Conservation (phyloP, 2,329 filamentous ascomycete genomes). For the Graphilbum fragrans region DNA sequence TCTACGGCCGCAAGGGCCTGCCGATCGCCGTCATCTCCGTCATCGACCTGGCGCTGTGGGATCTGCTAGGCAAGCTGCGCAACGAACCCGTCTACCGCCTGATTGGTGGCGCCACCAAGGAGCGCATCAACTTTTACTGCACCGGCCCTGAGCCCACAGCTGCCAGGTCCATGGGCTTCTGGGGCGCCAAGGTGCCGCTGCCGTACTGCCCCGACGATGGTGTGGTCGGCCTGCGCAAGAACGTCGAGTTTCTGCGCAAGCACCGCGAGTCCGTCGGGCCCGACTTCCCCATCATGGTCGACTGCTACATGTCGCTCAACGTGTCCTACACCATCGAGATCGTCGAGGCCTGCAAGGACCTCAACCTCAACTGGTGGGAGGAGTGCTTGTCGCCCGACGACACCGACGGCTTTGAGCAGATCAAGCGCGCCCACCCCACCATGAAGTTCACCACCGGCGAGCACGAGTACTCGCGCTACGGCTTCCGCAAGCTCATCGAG, state of each 20-base stretch:
- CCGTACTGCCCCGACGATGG: conserved; percentile 87
- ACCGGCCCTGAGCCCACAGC: conserved; percentile 75
- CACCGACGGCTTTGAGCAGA: conserved; percentile 76
- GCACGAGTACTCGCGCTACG: conserved; percentile 89
- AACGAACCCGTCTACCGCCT: conserved; percentile 91
- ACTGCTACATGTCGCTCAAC: conserved; percentile 95
- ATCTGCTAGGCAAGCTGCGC: conserved; percentile 79
- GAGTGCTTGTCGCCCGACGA: conserved; percentile 88
- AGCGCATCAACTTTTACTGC: conserved; percentile 84
- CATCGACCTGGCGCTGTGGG: conserved; percentile 87
- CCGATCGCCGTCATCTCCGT: conserved; percentile 87
- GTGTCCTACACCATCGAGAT: conserved; percentile 88
- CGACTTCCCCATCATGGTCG: conserved; percentile 86
- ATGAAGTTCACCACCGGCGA: conserved; percentile 93
- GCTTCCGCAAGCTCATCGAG: conserved; percentile 89
- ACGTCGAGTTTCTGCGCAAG: conserved; percentile 76
- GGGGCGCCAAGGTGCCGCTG: conserved; percentile 78
- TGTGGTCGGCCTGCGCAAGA: conserved; percentile 69
- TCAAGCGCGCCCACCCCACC: conserved; percentile 82
- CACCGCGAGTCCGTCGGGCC: conserved; percentile 77
- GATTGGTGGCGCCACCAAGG: conserved; percentile 80
- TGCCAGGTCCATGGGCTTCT: conserved; percentile 79
- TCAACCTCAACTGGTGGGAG: conserved; percentile 96
- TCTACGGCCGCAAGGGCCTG: conserved; percentile 88
- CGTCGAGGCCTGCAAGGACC: conserved; percentile 67